These are phyloP conservation scores for peach (Prunus persica) DNA, from an alignment of 306 rosid genomes.

Conservation along the genomic window DNA sequence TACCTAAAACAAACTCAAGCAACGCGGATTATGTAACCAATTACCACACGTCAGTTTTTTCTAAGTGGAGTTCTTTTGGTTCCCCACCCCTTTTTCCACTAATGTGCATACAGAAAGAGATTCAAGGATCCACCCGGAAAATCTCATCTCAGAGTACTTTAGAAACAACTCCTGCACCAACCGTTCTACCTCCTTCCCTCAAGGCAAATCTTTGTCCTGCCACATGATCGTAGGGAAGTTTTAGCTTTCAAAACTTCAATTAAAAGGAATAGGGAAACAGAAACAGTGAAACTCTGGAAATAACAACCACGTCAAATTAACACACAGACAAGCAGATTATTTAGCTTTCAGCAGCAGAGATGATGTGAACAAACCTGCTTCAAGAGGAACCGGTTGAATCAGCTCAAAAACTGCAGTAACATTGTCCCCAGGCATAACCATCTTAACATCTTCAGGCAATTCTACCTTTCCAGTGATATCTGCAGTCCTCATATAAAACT, in stretches of 20 bases:
- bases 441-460: conserved; percentile 83
- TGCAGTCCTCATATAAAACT: conserved; percentile 96
- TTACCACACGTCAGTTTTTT: conserved; percentile 34
- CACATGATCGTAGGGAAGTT: neutral
- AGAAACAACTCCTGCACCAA: conserved; percentile 98
- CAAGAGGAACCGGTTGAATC: conserved; percentile 87
- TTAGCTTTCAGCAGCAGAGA: neutral
- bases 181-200: conserved; percentile 99
- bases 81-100: conserved; percentile 9
- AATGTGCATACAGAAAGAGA: conserved; percentile 1
- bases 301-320: neutral
- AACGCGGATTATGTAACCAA: conserved; percentile 28
- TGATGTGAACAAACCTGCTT: conserved; percentile 56
- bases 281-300: neutral
- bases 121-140: neutral
- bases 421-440: conserved; percentile 99
- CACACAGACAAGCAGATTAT: neutral
- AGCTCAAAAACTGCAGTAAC: conserved; percentile 86
- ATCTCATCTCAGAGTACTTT: conserved; percentile 67
- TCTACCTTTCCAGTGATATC: conserved; percentile 94
- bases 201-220: conserved; percentile 99
- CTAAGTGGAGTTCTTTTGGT: conserved; percentile 23
- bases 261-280: neutral
- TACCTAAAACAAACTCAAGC: conserved; percentile 21
- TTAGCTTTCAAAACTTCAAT: neutral